A percentile compares a stretch with the other conserved stretches of the same genome.
These are phyloP conservation scores for Arctium lappa DNA, from an alignment of 129 eudicot species.

Conservation along the genomic window DNA sequence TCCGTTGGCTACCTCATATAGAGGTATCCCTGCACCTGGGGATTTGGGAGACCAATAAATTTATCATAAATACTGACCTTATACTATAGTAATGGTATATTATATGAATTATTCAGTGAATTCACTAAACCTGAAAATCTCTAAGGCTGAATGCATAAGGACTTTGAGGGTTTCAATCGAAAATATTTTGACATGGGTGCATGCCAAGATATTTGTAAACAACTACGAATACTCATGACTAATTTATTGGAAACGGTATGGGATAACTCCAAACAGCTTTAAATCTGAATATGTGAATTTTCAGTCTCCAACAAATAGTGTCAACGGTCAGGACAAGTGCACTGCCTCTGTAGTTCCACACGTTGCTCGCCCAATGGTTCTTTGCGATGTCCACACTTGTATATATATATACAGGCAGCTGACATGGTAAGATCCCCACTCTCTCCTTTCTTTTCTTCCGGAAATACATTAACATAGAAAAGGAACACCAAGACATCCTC, in stretches of 20 bases:
- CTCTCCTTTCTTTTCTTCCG: background rate
- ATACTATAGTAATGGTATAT: background rate
- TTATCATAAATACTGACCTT: background rate
- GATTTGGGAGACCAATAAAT: background rate
- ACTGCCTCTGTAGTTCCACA: background rate
- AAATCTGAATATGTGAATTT: background rate
- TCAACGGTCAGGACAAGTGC: background rate
- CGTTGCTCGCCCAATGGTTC: background rate
- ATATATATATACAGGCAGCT: background rate
- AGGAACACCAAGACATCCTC: background rate
- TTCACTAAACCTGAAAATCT: background rate
- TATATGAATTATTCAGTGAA: background rate
- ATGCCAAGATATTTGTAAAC: background rate
- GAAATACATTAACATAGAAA: background rate
- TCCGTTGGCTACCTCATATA: background rate
- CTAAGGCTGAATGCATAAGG: background rate
- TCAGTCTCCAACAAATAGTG: background rate
- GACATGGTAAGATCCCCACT: background rate
- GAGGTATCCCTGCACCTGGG: background rate
- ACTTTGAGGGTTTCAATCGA: background rate
- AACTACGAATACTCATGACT: background rate
- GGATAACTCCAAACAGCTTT: background rate
- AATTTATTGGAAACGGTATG: background rate
- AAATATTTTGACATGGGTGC: background rate
- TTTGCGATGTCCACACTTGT: background rate